Percentiles rank a stretch among this genome's conserved stretches.
Conservation (phyloP, 1,139 yeast genomes). For the Lodderomyces jiufengensis region DNA sequence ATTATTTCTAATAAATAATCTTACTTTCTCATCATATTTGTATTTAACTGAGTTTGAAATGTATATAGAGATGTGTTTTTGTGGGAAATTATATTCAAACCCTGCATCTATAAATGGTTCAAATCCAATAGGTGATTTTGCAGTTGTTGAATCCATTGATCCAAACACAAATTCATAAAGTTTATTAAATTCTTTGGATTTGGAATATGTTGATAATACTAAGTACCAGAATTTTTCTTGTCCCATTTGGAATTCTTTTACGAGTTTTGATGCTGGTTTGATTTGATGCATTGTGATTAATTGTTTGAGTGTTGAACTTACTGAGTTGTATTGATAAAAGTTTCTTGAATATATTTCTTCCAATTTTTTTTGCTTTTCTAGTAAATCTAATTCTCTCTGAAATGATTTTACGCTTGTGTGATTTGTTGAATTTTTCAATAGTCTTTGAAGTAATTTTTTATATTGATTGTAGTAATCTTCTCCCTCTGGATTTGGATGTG, state of each 20-base stretch:
- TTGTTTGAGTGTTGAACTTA: slow-evolving; percentile 52
- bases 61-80: slow-evolving; percentile 33
- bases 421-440: slow-evolving; percentile 18
- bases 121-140: slow-evolving; percentile 73
- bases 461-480: slow-evolving; percentile 25
- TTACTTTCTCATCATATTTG: slow-evolving; percentile 40
- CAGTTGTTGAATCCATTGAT: slow-evolving; percentile 20
- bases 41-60: slow-evolving; percentile 31
- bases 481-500: slow-evolving; percentile 7
- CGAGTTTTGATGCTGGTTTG: slow-evolving; percentile 52
- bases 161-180: slow-evolving; percentile 46
- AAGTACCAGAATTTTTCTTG: slow-evolving; percentile 65
- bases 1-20: slow-evolving; percentile 49
- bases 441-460: slow-evolving; percentile 23
- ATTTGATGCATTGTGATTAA: slow-evolving; percentile 58
- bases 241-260: slow-evolving; percentile 59
- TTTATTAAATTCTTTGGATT: slow-evolving; percentile 58
- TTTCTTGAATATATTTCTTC: slow-evolving; percentile 52
- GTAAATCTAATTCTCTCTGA: slow-evolving; percentile 49
- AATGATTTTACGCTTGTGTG: slow-evolving; percentile 27
- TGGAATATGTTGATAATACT: slow-evolving; percentile 52
- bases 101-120: slow-evolving; percentile 58
- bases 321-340: slow-evolving; percentile 50
- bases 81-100: slow-evolving; percentile 47
- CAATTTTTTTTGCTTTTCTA: slow-evolving; percentile 50